These are phyloP conservation scores for Botrytis sinoallii DNA, from an alignment of 2,329 filamentous ascomycete species.

Conservation along the genomic window DNA sequence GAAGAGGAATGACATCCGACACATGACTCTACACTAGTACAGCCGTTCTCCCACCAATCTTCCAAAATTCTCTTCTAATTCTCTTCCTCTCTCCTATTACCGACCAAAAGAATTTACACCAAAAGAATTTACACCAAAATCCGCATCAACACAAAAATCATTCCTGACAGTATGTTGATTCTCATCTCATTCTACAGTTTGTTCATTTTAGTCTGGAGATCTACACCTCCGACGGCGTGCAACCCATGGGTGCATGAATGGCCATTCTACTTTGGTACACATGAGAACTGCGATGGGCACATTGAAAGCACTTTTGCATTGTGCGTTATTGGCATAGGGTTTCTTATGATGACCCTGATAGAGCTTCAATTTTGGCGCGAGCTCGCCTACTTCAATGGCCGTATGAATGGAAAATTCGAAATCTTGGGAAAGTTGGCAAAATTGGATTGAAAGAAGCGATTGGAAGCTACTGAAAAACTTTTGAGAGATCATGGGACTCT, in stretches of 20 bases:
- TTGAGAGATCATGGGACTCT: background rate
- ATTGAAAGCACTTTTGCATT: background rate
- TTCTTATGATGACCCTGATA: background rate
- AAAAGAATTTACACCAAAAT: too few relatives aligned
- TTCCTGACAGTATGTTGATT: too few relatives aligned
- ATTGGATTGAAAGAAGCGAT: background rate
- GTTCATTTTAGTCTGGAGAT: too few relatives aligned
- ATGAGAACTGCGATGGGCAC: background rate
- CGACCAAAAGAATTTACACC: too few relatives aligned
- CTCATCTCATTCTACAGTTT: too few relatives aligned
- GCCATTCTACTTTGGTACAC: background rate
- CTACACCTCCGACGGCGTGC: background rate
- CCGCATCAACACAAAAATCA: too few relatives aligned
- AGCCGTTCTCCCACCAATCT: background rate
- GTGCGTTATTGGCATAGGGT: background rate
- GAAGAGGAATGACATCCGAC: background rate
- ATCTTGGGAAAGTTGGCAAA: background rate
- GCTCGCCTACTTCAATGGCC: rapidly evolving
- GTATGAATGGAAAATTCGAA: background rate
- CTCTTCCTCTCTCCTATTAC: too few relatives aligned
- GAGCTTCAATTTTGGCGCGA: too few relatives aligned
- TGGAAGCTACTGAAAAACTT: background rate
- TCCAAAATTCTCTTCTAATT: too few relatives aligned
- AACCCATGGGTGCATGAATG: background rate
- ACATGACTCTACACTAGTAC: background rate